Conservation (phyloP, 176 grass and related monocot species). For the bread wheat (Triticum aestivum) region DNA sequence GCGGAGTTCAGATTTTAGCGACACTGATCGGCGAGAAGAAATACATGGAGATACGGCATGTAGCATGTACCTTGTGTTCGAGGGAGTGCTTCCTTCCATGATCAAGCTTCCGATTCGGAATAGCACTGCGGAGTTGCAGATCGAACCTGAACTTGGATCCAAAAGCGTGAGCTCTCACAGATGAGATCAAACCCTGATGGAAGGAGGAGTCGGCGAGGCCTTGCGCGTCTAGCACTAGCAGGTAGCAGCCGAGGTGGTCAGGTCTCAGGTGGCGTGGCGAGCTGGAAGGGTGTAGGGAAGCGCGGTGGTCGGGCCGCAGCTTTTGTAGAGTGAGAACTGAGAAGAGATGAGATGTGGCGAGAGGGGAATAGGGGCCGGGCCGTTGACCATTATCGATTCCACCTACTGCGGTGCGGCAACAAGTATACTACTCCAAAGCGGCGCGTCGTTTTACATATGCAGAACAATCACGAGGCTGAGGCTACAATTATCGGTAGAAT, state of each 20-base stretch:
- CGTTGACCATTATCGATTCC: not conserved
- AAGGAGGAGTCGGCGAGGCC: not conserved
- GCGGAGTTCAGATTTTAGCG: not conserved
- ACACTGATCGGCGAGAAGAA: not conserved
- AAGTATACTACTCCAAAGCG: not conserved
- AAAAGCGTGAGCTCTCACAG: not conserved
- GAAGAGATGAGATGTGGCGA: not conserved
- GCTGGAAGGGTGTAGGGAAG: too few species aligned
- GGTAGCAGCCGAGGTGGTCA: too few species aligned
- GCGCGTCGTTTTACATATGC: too few species aligned
- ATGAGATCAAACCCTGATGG: not conserved
- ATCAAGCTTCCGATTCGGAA: not conserved
- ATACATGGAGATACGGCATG: not conserved
- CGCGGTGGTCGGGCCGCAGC: not conserved
- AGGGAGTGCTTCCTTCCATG: conserved; percentile 8
- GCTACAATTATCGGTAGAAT: too few species aligned
- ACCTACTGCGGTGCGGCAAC: not conserved
- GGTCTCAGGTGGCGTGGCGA: too few species aligned
- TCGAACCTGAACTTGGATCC: not conserved
- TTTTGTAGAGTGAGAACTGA: not conserved
- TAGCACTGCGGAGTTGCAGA: not conserved
- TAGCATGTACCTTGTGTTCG: not conserved
- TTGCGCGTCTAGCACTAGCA: too few species aligned
- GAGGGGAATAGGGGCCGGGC: not conserved
- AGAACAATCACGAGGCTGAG: too few species aligned